phyloP scores from a whole-genome alignment of 192 early-diverging fungal genomes.

The Gamsiella multidivaricata region DNA sequence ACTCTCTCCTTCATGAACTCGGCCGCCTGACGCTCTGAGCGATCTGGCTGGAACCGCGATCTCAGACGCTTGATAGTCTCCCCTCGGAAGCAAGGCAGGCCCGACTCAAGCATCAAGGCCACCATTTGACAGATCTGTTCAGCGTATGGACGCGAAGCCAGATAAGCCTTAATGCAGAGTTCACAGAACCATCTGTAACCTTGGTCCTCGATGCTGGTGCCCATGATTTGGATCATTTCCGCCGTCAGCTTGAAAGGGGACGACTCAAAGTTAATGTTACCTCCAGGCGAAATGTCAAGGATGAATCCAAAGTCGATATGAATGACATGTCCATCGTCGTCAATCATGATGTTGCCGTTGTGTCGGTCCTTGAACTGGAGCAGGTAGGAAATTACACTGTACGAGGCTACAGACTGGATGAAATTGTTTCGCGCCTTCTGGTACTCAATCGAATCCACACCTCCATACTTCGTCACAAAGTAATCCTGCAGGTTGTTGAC shows the following conservation, averaged over 20 bases:
- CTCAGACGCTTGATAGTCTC: conserved; percentile 91
- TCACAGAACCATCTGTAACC: conserved; percentile 92
- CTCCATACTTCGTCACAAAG: conserved; percentile 92
- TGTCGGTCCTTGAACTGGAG: conserved; percentile 99
- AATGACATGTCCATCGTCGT: conserved; percentile 94
- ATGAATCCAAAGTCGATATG: conserved; percentile 99
- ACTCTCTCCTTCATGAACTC: conserved; percentile 96
- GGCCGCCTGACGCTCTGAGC: conserved; percentile 89
- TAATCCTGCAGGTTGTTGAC: conserved; percentile 98
- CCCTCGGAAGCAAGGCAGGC: conserved; percentile 97
- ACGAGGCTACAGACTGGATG: conserved; percentile 94
- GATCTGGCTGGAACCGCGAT: conserved; percentile 89
- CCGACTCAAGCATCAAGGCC: conserved; percentile 92
- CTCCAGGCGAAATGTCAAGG: conserved; percentile 98
- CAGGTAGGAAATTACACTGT: conserved; percentile 93
- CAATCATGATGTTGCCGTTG: conserved; percentile 99
- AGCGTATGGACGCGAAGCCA: conserved; percentile 91
- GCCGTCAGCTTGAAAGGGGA: conserved; percentile 98
- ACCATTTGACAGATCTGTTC: conserved; percentile 93
- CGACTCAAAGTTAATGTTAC: conserved; percentile 90
- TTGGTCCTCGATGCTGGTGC: conserved; percentile 83
- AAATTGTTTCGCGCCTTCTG: conserved; percentile 89
- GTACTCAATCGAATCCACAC: conserved; percentile 88
- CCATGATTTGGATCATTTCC: conserved; percentile 98
- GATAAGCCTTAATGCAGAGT: conserved; percentile 88